Conservation (phyloP, 768 basidiomycete species). For the Crassisporium funariophilum region DNA sequence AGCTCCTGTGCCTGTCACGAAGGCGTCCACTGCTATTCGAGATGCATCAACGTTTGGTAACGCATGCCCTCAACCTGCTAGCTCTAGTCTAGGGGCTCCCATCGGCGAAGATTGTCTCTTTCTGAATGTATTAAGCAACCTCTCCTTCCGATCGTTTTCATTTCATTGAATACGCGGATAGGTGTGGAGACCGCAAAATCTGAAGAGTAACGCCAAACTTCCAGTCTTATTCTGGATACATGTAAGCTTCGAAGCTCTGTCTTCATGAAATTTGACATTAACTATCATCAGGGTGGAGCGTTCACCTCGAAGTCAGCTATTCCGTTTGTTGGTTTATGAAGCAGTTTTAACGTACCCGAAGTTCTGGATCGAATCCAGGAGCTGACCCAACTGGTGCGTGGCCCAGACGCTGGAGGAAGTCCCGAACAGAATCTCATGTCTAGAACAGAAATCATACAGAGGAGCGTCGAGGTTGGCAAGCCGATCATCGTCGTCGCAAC, state of each 20-base stretch:
- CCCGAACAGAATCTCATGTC: background rate
- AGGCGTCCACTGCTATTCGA: constrained; percentile 29
- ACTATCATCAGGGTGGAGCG: constrained; percentile 44
- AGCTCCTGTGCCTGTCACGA: constrained; percentile 47
- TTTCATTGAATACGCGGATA: constrained; percentile 12
- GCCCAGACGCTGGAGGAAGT: too few relatives aligned
- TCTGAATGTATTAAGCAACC: constrained; percentile 53
- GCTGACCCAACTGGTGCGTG: constrained; percentile 50
- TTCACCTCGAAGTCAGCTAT: constrained; percentile 42
- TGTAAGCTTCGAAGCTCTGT: constrained; percentile 20
- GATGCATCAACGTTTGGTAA: constrained; percentile 53
- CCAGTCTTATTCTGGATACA: constrained; percentile 43
- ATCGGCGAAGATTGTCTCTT: constrained; percentile 57
- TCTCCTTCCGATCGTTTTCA: background rate
- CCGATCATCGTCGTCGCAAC: constrained; percentile 61
- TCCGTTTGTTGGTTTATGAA: background rate
- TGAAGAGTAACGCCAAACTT: constrained; percentile 27
- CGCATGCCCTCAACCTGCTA: constrained; percentile 54
- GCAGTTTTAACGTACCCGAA: constrained; percentile 14
- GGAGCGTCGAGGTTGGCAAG: constrained; percentile 47
- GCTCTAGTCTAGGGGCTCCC: constrained; percentile 39
- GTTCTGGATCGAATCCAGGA: constrained; percentile 43
- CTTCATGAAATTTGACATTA: background rate
- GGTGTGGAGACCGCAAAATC: constrained; percentile 38
- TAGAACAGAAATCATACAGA: constrained; percentile 46